Conservation (phyloP, 768 basidiomycete species). For the Trametes sanguinea region DNA sequence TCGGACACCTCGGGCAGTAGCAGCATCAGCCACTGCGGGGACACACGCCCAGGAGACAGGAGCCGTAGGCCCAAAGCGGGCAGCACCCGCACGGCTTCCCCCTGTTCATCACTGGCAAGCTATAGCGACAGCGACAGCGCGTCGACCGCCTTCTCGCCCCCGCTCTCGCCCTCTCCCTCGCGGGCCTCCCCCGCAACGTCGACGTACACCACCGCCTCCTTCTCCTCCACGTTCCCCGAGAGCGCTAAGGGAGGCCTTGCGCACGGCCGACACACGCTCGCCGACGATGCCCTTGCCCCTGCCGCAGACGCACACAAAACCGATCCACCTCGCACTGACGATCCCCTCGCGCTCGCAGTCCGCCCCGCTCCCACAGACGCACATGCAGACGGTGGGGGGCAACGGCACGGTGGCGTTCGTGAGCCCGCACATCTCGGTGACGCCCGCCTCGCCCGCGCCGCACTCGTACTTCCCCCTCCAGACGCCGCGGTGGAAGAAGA, state of each 20-base stretch:
- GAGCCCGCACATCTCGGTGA: slow-evolving; percentile 20
- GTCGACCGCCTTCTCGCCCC: neutral
- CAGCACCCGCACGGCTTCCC: slow-evolving; percentile 2
- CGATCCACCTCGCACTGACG: slow-evolving; percentile 6
- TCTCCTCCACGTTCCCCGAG: slow-evolving; percentile 2
- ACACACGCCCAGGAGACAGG: no score
- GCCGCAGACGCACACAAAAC: neutral
- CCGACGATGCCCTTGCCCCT: neutral
- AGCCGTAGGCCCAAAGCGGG: neutral
- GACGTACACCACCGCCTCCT: slow-evolving; percentile 4
- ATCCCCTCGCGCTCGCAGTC: slow-evolving; percentile 18
- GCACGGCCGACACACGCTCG: neutral
- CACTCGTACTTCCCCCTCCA: neutral
- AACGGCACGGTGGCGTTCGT: neutral
- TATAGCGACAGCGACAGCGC: slow-evolving; percentile 14
- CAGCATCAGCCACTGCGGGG: no score
- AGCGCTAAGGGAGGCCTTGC: neutral
- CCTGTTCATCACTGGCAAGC: slow-evolving; percentile 2
- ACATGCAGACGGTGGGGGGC: neutral
- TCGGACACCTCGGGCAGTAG: no score
- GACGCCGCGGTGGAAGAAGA: neutral
- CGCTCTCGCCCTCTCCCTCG: slow-evolving; percentile 1
- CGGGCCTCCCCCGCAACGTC: slow-evolving; percentile 11
- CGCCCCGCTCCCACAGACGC: neutral
- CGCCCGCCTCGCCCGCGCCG: slow-evolving; percentile 16